A percentile compares a stretch with the other conserved stretches of the same genome.
Conservation (phyloP, 495 filamentous ascomycete species). For the Jackrogersella minutella region DNA sequence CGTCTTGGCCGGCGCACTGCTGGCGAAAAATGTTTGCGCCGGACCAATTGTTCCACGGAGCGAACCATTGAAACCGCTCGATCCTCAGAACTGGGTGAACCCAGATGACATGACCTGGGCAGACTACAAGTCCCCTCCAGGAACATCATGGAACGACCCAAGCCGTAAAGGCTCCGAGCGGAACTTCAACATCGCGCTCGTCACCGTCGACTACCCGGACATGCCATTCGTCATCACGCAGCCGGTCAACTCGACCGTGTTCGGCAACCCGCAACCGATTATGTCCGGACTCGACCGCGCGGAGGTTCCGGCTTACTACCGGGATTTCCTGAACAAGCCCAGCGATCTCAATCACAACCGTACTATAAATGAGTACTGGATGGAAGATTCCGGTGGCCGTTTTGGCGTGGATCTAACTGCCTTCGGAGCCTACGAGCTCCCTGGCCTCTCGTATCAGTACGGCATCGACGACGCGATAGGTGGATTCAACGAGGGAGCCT, state of each 20-base stretch:
- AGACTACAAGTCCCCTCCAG: conserved; percentile 47
- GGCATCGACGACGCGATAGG: conserved; percentile 47
- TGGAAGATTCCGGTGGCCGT: conserved; percentile 52
- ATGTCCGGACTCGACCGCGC: conserved; percentile 42
- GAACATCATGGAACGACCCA: conserved; percentile 49
- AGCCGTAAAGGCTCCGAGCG: conserved; percentile 43
- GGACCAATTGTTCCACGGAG: conserved; percentile 31
- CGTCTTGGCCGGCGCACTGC: conserved; percentile 26
- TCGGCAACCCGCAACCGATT: conserved; percentile 48
- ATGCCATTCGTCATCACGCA: conserved; percentile 50
- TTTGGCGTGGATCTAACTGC: conserved; percentile 55
- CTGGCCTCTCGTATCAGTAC: conserved; percentile 46
- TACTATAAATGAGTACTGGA: conserved; percentile 58
- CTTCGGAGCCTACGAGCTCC: conserved; percentile 52
- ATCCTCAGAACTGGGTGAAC: conserved; percentile 52
- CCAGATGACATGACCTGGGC: conserved; percentile 56
- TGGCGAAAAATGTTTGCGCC: conserved; percentile 19
- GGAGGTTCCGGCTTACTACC: conserved; percentile 53
- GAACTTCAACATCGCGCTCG: conserved; percentile 55
- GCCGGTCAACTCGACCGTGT: conserved; percentile 47
- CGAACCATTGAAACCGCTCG: conserved; percentile 50
- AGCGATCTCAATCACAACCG: conserved; percentile 50
- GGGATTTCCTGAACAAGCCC: conserved; percentile 51
- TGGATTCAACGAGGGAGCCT: conserved; percentile 48
- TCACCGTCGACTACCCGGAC: conserved; percentile 52